Evolutionary conservation across 2,329 filamentous ascomycete genomes (phyloP), one percentile per base, ranked within the genome.

Genomic region (Gliomastix tumulicola): DNA sequence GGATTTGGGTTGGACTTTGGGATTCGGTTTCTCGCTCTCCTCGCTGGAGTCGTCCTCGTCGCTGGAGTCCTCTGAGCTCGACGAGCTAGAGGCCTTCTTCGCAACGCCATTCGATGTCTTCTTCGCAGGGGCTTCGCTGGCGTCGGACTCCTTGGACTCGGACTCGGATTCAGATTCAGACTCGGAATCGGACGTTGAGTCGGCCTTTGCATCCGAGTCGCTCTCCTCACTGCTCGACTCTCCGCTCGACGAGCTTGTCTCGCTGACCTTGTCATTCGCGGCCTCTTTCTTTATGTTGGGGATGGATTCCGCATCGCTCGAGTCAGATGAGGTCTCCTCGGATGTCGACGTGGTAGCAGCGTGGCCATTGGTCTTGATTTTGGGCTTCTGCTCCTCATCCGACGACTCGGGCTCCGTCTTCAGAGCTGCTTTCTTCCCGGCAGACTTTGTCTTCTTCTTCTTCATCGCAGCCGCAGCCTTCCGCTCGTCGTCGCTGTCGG

Each of bases 401-500:
- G 7, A 15, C 10, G n/a, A n/a, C n/a, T n/a, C n/a, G 32, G 19
- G n/a, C 16, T 22, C 16, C 27, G 17, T 16, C 34, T 41, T 15
- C 16, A n/a, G n/a, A n/a, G n/a, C n/a, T n/a, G n/a, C n/a, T n/a
- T 47, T 47, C 35, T 46, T 48, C 7, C 23, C 7, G 15, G 41
- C 11, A 8, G 33, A 20, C 30, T 4, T 31, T 16, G 17, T n/a
- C n/a, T 30, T 36, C n/a, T 40, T 21, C 21, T 41, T 46, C 22
- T 51, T 54, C 21, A 49, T 51, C 52, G 37, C n/a, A n/a, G n/a
- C n/a, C n/a, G n/a, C n/a, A n/a, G n/a, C n/a, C n/a, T n/a, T n/a
- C n/a, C 56, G 56, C 41, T 64, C 62, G 46, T 46, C 56, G 45
- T 66, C 60, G 46, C 62, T 66, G 39, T 66, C 62, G 48, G 60